Conservation (phyloP, 495 filamentous ascomycete species). For the Amniculicola lignicola region DNA sequence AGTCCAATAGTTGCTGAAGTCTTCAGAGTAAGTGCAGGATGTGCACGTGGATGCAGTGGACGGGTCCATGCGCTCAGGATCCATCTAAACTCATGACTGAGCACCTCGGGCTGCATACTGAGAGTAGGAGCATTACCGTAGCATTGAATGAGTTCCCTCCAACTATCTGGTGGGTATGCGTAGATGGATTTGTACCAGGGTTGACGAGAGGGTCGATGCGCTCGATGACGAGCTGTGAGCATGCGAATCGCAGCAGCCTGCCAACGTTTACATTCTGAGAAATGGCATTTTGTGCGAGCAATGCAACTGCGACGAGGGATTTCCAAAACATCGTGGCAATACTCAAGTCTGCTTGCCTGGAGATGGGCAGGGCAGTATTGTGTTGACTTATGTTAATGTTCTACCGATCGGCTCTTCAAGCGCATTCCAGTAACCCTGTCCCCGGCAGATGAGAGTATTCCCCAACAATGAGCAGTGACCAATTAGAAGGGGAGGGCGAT, state of each 20-base stretch:
- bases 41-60: slow-evolving; percentile 21
- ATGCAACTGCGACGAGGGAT: not conserved
- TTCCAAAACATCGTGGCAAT: slow-evolving; percentile 20
- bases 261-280: too few species aligned
- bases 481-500: too few species aligned
- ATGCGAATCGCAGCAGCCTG: slow-evolving; percentile 32
- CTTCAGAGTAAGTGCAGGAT: slow-evolving; percentile 38
- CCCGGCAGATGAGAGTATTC: too few species aligned
- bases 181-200: slow-evolving; percentile 20
- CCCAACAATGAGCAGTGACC: too few species aligned
- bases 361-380: too few species aligned
- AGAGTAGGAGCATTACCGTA: slow-evolving; percentile 10
- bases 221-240: slow-evolving; percentile 32
- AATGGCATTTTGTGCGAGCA: slow-evolving; percentile 15
- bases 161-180: slow-evolving; percentile 30
- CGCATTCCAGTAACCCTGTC: too few species aligned
- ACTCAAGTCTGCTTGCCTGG: too few species aligned
- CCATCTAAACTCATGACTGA: slow-evolving; percentile 10
- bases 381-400: too few species aligned
- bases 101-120: too few species aligned
- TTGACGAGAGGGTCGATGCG: slow-evolving; percentile 27
- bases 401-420: too few species aligned
- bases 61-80: slow-evolving; percentile 17
- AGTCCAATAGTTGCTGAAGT: slow-evolving; percentile 79
- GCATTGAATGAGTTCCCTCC: slow-evolving; percentile 30